Percentiles rank a stretch among this genome's conserved stretches.
Evolutionary conservation across 2,329 filamentous ascomycete species (phyloP).

Genomic region (Metarhizium rileyi): DNA sequence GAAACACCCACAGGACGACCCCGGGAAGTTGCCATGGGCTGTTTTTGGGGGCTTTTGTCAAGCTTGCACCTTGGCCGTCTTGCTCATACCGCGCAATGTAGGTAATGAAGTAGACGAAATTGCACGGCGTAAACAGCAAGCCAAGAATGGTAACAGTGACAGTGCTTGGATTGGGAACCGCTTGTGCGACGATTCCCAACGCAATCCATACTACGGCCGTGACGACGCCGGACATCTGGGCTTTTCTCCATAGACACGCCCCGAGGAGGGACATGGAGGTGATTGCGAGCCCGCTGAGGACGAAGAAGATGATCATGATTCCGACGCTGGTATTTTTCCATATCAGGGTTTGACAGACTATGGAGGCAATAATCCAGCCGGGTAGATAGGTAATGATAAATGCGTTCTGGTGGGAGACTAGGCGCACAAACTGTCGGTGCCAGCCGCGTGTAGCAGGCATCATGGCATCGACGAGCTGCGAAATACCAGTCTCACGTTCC

Average conservation of each 20-base stretch:
- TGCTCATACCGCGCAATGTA: conserved; percentile 72
- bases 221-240: conserved; percentile 71
- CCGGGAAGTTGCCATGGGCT: conserved; percentile 62
- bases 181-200: conserved; percentile 73
- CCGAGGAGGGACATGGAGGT: conserved; percentile 68
- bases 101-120: conserved; percentile 73
- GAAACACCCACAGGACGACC: conserved; percentile 64
- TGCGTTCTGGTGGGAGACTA: conserved; percentile 52
- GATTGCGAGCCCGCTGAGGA: conserved; percentile 62
- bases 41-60: conserved; percentile 48
- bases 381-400: conserved; percentile 57
- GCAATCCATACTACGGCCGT: conserved; percentile 60
- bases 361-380: conserved; percentile 31
- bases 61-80: conserved; percentile 48
- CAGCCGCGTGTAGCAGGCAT: conserved; percentile 51
- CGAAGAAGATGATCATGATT: conserved; percentile 59
- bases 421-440: conserved; percentile 22
- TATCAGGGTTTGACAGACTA: conserved; percentile 14
- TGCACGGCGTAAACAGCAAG: conserved; percentile 76
- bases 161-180: conserved; percentile 52
- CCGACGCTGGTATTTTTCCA: conserved; percentile 40
- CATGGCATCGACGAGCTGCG: conserved; percentile 68
- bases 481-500: conserved; percentile 62
- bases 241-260: conserved; percentile 68
- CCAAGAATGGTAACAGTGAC: conserved; percentile 59